These are phyloP conservation scores for Pythium graminicola DNA, from an alignment of 352 stramenopile genomes.

Conservation along the genomic window DNA sequence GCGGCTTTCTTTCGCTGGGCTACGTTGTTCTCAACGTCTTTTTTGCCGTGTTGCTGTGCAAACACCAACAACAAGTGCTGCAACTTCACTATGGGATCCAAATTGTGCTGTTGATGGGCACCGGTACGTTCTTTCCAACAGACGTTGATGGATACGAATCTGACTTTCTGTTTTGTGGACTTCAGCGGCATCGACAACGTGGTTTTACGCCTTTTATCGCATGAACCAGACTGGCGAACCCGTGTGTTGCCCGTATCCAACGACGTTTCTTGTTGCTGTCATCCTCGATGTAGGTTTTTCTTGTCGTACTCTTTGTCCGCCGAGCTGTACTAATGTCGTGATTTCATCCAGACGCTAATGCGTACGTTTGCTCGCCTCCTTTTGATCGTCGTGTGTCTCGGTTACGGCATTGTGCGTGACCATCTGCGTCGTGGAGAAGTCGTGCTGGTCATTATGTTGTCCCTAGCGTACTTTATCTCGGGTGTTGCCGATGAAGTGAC, in stretches of 20 bases:
- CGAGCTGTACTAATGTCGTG: too few relatives aligned
- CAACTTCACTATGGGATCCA: constrained; percentile 81
- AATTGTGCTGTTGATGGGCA: constrained; percentile 72
- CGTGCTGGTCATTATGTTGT: constrained; percentile 51
- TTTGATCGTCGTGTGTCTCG: constrained; percentile 84
- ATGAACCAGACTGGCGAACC: constrained; percentile 87
- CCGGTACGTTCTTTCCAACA: constrained; percentile 26
- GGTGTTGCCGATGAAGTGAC: constrained; percentile 72
- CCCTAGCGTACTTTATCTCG: constrained; percentile 67
- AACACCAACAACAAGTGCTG: constrained; percentile 65
- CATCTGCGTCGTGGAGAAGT: constrained; percentile 47
- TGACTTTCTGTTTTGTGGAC: neutral
- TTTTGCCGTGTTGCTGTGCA: constrained; percentile 63
- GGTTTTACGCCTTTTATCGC: constrained; percentile 79
- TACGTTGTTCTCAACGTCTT: constrained; percentile 78
- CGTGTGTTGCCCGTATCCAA: constrained; percentile 86
- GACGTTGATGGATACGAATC: too few relatives aligned
- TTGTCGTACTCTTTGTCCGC: neutral
- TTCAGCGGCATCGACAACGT: constrained; percentile 42
- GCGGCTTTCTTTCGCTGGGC: constrained; percentile 54
- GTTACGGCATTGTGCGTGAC: constrained; percentile 83
- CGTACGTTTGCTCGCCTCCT: constrained; percentile 81
- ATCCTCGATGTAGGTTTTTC: constrained; percentile 64
- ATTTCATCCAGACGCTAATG: constrained; percentile 61
- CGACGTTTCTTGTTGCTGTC: constrained; percentile 73